phyloP scores from a whole-genome alignment of 192 early-diverging fungal species.

The Jimgerdemannia flammicorona region DNA sequence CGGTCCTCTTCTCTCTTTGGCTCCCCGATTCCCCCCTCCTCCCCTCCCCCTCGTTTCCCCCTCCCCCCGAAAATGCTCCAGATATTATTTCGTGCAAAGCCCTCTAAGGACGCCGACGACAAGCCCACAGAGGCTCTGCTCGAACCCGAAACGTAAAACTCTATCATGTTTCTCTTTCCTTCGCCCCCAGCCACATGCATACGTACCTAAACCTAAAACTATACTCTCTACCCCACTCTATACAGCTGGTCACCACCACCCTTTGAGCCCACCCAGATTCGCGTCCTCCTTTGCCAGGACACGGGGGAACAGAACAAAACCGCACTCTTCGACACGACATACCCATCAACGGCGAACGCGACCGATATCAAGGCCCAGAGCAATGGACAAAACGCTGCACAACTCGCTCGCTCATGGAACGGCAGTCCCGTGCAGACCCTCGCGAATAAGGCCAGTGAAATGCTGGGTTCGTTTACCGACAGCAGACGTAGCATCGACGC shows the following conservation, averaged over 20 bases:
- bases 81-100: not conserved
- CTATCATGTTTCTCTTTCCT: constrained; percentile 1
- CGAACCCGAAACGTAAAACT: constrained; percentile 22
- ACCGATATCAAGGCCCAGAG: constrained; percentile 29
- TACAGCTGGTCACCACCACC: constrained; percentile 37
- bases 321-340: constrained; percentile 35
- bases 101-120: constrained; percentile 14
- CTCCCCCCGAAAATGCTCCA: not conserved
- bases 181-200: not conserved
- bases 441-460: constrained; percentile 13
- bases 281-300: constrained; percentile 49
- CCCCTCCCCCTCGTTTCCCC: not conserved
- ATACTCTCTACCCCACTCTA: not conserved
- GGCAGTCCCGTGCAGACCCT: constrained; percentile 25
- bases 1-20: too few species aligned
- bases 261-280: constrained; percentile 35
- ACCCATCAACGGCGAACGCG: constrained; percentile 22
- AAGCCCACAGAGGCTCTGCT: constrained; percentile 18
- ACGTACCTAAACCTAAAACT: not conserved
- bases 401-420: constrained; percentile 33
- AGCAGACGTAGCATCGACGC: constrained; percentile 17
- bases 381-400: constrained; percentile 14
- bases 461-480: constrained; percentile 15
- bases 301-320: constrained; percentile 17
- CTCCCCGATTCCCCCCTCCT: too few species aligned